Base-by-base conservation (phyloP, 1,139 yeast genomes). In the Yamadazyma spencermartinsiae region DNA sequence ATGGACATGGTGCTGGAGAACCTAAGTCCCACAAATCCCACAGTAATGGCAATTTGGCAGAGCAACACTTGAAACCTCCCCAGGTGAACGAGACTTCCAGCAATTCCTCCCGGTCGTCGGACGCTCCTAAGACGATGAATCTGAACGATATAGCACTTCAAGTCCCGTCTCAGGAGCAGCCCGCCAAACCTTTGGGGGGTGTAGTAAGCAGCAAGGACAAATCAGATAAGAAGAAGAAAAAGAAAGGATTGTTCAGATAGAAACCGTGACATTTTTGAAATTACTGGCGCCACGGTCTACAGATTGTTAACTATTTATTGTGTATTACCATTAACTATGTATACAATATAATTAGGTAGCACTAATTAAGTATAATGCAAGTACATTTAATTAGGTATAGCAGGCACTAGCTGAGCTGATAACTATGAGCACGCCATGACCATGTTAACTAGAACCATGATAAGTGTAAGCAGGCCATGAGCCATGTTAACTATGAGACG, bases 221-320 rank as follows among this genome's bases (percentile, higher is more conserved):
- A 2, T 52, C 44, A 2, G 51, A 54, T 20, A 55, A 54, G 36
- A 58, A 60, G 48, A 66, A 66, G 55, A 60, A 60, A 49, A 66
- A 65, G 53, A 56, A 55, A 34, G 72, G 74, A 2, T 48, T 70
- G 2, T 66, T 70, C 43, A 61, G 67, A 24, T 62, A 54, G n/a
- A n/a, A n/a, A n/a, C n/a, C n/a, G n/a, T n/a, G n/a, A n/a, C n/a
- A n/a, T n/a, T n/a, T n/a, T n/a, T n/a, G n/a, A n/a, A n/a, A n/a
- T n/a, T n/a, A n/a, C n/a, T n/a, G n/a, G n/a, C n/a, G n/a, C n/a
- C n/a, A n/a, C n/a, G n/a, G n/a, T n/a, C n/a, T n/a, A n/a, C n/a
- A n/a, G n/a, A n/a, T n/a, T n/a, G n/a, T n/a, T n/a, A n/a, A n/a
- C n/a, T n/a, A n/a, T n/a, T n/a, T n/a, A n/a, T n/a, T n/a, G n/a